Evolutionary conservation across 306 rosid species (phyloP).

Genomic region (Acacia acuminata): DNA sequence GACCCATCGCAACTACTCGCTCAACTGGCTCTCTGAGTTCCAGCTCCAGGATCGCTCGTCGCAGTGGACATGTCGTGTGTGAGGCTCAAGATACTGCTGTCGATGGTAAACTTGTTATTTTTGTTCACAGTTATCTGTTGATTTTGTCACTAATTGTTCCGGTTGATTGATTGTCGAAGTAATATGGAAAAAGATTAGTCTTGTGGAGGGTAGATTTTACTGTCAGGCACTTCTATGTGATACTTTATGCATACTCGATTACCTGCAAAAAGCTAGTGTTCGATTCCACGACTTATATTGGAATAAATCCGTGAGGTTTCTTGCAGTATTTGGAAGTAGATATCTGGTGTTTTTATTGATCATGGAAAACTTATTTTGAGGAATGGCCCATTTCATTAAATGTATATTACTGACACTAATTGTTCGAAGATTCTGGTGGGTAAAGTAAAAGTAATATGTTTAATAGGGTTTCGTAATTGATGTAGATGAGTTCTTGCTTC

Average conservation of each 20-base stretch:
- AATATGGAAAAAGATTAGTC: background rate
- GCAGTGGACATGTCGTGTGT: conserved; percentile 49
- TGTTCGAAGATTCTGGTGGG: background rate
- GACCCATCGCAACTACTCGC: conserved; percentile 26
- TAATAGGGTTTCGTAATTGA: background rate
- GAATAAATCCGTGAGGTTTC: background rate
- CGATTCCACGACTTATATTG: background rate
- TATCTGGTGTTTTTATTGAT: background rate
- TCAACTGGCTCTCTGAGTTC: conserved; percentile 32
- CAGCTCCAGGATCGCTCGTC: conserved; percentile 38
- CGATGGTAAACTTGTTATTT: conserved; percentile 47
- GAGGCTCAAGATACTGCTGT: conserved; percentile 80
- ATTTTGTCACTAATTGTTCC: background rate
- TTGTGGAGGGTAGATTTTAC: conserved; percentile 8
- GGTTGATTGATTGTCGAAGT: background rate
- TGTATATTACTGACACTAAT: background rate
- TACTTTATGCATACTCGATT: background rate
- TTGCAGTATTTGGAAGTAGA: background rate
- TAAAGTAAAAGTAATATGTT: background rate
- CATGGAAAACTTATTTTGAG: background rate
- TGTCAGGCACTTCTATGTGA: background rate
- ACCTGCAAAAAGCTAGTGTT: background rate
- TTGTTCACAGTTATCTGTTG: background rate
- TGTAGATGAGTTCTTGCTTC: background rate
- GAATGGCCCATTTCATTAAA: background rate